These are phyloP conservation scores for Aspergillus mulundensis DNA, from an alignment of 495 filamentous ascomycete genomes.

Conservation along the genomic window DNA sequence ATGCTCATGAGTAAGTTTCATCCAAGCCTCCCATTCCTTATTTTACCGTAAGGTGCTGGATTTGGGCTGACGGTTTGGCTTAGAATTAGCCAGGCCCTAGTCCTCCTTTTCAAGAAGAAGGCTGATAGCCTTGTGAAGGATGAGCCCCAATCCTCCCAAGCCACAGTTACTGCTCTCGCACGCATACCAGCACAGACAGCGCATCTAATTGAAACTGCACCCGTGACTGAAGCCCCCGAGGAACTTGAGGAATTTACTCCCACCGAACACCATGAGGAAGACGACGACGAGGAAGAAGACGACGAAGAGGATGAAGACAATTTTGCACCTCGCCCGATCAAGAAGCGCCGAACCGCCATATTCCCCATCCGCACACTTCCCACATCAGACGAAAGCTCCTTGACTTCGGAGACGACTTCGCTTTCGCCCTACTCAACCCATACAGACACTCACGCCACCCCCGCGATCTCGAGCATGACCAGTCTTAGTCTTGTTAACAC, in stretches of 20 bases:
- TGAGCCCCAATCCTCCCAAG: not conserved
- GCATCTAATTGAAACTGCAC: not conserved
- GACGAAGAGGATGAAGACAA: not conserved
- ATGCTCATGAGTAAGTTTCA: conserved; percentile 7
- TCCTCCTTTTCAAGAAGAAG: conserved; percentile 1
- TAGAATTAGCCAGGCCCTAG: not conserved
- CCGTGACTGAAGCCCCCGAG: not conserved
- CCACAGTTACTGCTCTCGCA: not conserved
- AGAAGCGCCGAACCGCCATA: not conserved
- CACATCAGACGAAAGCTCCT: not conserved
- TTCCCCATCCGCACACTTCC: not conserved
- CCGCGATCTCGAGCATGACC: not conserved
- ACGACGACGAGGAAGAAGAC: not conserved
- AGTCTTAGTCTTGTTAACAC: not conserved
- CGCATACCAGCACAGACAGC: too few relatives aligned
- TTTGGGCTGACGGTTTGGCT: not conserved
- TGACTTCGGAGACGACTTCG: too few relatives aligned
- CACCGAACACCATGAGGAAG: not conserved
- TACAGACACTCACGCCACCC: not conserved
- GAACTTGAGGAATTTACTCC: not conserved
- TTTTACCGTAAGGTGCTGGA: not conserved
- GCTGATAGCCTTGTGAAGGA: not conserved
- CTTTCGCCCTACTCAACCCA: not conserved
- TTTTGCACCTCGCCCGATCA: not conserved
- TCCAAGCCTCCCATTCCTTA: not conserved